Percentiles rank a stretch among this genome's conserved stretches.
phyloP scores from a whole-genome alignment of 768 basidiomycete species.

The Erythrobasidium yunnanense region DNA sequence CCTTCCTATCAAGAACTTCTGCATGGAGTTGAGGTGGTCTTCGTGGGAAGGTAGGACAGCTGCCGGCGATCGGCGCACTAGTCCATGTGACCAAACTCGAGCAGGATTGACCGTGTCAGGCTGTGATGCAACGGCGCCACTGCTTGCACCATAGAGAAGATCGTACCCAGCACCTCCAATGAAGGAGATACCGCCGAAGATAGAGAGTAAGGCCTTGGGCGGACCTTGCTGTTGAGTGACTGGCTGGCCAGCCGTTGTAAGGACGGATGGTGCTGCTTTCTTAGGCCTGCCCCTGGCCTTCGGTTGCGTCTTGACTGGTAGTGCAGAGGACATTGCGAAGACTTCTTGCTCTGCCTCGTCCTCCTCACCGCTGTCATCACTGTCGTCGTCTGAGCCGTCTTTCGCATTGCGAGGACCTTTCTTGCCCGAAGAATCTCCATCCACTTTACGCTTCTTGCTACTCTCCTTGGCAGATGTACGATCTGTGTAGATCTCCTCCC shows the following conservation, averaged over 20 bases:
- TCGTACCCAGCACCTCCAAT: constrained; percentile 34
- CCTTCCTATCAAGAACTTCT: constrained; percentile 19
- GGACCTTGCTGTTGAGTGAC: not conserved
- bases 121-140: constrained; percentile 2
- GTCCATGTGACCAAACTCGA: constrained; percentile 27
- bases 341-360: constrained; percentile 47
- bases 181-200: constrained; percentile 35
- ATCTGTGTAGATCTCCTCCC: constrained; percentile 47
- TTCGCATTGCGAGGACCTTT: constrained; percentile 7
- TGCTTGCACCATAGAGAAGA: constrained; percentile 16
- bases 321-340: constrained; percentile 39
- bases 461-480: constrained; percentile 42
- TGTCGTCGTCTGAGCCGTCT: constrained; percentile 24
- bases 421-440: constrained; percentile 46
- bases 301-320: constrained; percentile 1
- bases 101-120: constrained; percentile 18
- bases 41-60: not conserved
- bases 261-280: not conserved
- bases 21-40: constrained; percentile 17
- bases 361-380: constrained; percentile 42
- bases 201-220: constrained; percentile 30
- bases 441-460: constrained; percentile 49
- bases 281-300: not conserved
- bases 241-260: not conserved
- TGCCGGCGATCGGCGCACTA: not conserved